Base-by-base conservation (phyloP, 139 green algal species). In the Pseudopediastrum boryanum region DNA sequence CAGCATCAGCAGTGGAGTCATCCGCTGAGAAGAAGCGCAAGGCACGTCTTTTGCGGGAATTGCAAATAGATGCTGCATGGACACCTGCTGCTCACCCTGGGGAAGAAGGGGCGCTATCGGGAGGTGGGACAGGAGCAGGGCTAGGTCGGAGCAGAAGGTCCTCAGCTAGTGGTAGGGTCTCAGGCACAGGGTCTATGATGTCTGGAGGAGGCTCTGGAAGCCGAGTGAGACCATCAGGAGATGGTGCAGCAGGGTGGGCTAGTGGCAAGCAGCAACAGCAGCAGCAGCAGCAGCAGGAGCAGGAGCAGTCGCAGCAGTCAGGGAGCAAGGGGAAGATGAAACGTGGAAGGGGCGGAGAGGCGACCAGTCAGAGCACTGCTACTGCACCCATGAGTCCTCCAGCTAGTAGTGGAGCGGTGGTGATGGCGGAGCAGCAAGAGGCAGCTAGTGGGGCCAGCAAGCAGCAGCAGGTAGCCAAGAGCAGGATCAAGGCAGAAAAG, bases 261-360 rank as follows among this genome's bases (percentile, higher is more conserved):
- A n/a, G 3, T 13, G 12, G 6, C 42, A 29, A 2, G 71, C 81
- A 70, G 42, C 36, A 51, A 25, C 62, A 71, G 39, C 72, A 79
- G 54, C n/a, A 71, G 54, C 51, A 46, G 39, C 64, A 72, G 64
- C 36, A 72, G 64, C 64, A 38, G 10, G 35, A 4, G n/a, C 33
- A 72, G 64, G 25, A 72, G 64, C 19, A 58, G 41, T 25, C 16
- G 21, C 7, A n/a, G 39, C 62, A 38, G 36, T 35, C 16, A 3
- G 10, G 7, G 61, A 38, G 62, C 62, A n/a, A n/a, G 35, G 62
- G 62, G 19, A 43, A 71, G 62, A 31, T 35, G 27, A 43, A 50
- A 2, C 19, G 27, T 4, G 33, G 23, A 46, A 35, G 36, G 33
- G 9, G 27, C 23, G 35, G 10, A 12, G 62, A 7, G 27, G 27